These are phyloP conservation scores for Blastocystis sp. DNA, from an alignment of 352 stramenopile genomes.

Conservation along the genomic window DNA sequence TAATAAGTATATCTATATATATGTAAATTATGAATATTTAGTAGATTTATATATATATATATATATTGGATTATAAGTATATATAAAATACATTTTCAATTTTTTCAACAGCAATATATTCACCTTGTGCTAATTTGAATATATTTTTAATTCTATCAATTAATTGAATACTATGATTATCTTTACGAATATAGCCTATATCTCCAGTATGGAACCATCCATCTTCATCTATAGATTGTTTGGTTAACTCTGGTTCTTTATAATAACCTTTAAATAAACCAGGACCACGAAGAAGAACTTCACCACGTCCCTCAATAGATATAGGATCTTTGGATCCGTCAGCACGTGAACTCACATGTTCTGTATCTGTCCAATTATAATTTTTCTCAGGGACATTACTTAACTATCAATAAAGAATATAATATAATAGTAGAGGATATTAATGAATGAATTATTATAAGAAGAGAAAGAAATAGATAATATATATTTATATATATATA, in stretches of 20 bases:
- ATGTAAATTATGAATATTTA: too few relatives aligned
- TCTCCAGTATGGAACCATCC: conserved; percentile 61
- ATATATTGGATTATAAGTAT: too few relatives aligned
- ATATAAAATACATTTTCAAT: conserved; percentile 81
- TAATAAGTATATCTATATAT: conserved; percentile 6
- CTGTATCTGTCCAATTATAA: conserved; percentile 62
- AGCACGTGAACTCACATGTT: conserved; percentile 24
- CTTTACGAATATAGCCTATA: conserved; percentile 55
- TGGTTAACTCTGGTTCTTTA: conserved; percentile 55
- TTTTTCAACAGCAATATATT: conserved; percentile 86
- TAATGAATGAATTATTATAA: too few relatives aligned
- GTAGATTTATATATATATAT: too few relatives aligned
- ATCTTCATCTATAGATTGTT: conserved; percentile 51
- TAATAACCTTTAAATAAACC: conserved; percentile 56
- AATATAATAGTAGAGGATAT: too few relatives aligned
- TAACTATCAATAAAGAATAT: too few relatives aligned
- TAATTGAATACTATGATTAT: conserved; percentile 44
- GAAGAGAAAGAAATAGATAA: too few relatives aligned
- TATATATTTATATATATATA: too few relatives aligned
- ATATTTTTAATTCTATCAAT: conserved; percentile 74
- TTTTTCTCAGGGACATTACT: conserved; percentile 83
- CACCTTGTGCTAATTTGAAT: conserved; percentile 73
- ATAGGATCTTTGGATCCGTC: conserved; percentile 10
- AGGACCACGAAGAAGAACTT: conserved; percentile 55
- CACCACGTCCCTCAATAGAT: conserved; percentile 43